These are phyloP conservation scores for Monosporascus ibericus DNA, from an alignment of 2,329 filamentous ascomycete genomes.

Conservation along the genomic window DNA sequence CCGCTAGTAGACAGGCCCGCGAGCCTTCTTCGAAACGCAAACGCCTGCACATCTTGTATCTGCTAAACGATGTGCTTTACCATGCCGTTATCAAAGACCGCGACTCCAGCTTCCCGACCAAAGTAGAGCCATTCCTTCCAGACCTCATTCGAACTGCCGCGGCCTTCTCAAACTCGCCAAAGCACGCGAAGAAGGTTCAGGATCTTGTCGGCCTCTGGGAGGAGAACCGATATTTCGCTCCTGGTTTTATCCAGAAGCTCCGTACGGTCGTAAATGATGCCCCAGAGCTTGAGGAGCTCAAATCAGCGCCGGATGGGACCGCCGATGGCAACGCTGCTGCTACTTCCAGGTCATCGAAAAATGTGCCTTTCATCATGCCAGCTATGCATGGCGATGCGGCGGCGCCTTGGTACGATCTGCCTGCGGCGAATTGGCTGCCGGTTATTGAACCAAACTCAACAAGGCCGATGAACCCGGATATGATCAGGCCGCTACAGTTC, in stretches of 20 bases:
- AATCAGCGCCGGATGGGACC: conserved; percentile 12
- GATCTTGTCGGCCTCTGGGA: conserved; percentile 66
- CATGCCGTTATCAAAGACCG: conserved; percentile 52
- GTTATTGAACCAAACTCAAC: conserved; percentile 72
- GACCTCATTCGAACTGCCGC: conserved; percentile 56
- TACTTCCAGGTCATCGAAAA: conserved; percentile 39
- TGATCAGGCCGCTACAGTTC: conserved; percentile 67
- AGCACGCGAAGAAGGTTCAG: conserved; percentile 58
- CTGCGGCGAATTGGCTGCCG: conserved; percentile 74
- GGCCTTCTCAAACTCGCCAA: conserved; percentile 54
- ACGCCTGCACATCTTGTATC: conserved; percentile 69
- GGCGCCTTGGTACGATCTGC: conserved; percentile 74
- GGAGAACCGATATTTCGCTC: conserved; percentile 55
- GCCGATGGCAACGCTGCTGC: conserved; percentile 14
- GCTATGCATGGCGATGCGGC: conserved; percentile 69
- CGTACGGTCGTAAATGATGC: conserved; percentile 46
- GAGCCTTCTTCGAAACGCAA: conserved; percentile 58
- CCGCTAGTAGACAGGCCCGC: conserved; percentile 27
- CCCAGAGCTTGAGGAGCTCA: conserved; percentile 14
- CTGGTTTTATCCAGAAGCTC: conserved; percentile 50
- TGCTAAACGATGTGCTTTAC: conserved; percentile 73
- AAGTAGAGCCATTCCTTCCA: conserved; percentile 53
- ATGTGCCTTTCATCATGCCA: conserved; percentile 65
- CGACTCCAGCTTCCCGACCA: conserved; percentile 44
- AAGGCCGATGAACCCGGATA: conserved; percentile 63